phyloP scores from a whole-genome alignment of 1,284 basidiomycete species.

The Austroboletus rostrupii region DNA sequence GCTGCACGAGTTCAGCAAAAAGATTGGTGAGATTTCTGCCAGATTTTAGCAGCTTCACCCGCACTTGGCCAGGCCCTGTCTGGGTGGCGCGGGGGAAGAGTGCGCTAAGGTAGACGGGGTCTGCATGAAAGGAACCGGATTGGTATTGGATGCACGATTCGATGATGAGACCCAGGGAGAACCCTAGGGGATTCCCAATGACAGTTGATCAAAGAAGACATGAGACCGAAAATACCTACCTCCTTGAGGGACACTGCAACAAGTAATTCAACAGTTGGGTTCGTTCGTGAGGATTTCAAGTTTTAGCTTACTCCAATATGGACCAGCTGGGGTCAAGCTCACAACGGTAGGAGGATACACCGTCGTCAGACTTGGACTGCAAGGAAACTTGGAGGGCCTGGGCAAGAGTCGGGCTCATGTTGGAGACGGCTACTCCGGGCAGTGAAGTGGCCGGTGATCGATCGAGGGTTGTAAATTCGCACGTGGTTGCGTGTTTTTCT shows the following conservation, averaged over 20 bases:
- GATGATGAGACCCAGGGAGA: constrained; percentile 50
- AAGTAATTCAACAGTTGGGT: not conserved
- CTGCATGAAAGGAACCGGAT: constrained; percentile 41
- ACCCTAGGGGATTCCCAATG: constrained; percentile 37
- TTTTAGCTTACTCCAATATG: constrained; percentile 31
- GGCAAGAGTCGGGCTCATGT: constrained; percentile 14
- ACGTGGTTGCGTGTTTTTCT: constrained; percentile 23
- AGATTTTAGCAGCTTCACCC: constrained; percentile 41
- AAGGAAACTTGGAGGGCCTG: constrained; percentile 21
- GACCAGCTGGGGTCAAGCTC: constrained; percentile 43
- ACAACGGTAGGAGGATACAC: constrained; percentile 34
- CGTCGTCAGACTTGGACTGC: constrained; percentile 13
- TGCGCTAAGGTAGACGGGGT: constrained; percentile 56
- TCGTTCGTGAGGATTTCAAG: no score
- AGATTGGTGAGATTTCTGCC: constrained; percentile 54
- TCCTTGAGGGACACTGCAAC: constrained; percentile 50
- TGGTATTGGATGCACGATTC: constrained; percentile 53
- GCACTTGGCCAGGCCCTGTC: constrained; percentile 41
- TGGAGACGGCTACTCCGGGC: not conserved
- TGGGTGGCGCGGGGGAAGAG: constrained; percentile 50
- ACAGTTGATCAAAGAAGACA: not conserved
- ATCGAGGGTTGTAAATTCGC: not conserved
- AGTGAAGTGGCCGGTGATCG: not conserved
- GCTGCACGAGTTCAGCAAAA: constrained; percentile 51
- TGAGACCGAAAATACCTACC: constrained; percentile 31